Percentiles rank a stretch among this genome's conserved stretches.
Evolutionary conservation across 345 rosid species (phyloP).

Genomic region (Laguncularia racemosa): DNA sequence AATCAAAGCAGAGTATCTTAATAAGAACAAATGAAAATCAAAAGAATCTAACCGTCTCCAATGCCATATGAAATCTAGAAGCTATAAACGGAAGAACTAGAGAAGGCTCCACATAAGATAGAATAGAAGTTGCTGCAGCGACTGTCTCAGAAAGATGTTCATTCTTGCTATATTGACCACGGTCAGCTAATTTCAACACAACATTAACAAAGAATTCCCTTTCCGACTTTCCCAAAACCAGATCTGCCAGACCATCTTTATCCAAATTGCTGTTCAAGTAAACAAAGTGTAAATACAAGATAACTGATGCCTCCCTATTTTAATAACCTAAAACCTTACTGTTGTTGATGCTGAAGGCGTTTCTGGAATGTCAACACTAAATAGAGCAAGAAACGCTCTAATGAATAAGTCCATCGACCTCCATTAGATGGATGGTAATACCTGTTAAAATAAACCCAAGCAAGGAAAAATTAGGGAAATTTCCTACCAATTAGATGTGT

Average conservation of each 20-base stretch:
- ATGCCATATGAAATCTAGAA: constrained; percentile 89
- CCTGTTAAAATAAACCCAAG: constrained; percentile 28
- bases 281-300: constrained; percentile 20
- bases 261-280: constrained; percentile 43
- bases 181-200: constrained; percentile 79
- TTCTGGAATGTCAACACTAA: constrained; percentile 82
- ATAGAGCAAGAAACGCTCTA: constrained; percentile 77
- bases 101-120: constrained; percentile 93
- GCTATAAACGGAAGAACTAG: constrained; percentile 93
- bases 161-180: constrained; percentile 98
- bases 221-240: constrained; percentile 58
- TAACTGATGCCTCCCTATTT: constrained; percentile 10
- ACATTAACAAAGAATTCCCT: constrained; percentile 65
- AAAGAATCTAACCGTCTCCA: constrained; percentile 86
- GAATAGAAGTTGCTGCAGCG: constrained; percentile 87
- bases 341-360: constrained; percentile 81
- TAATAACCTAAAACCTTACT: constrained; percentile 39
- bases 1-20: constrained; percentile 1
- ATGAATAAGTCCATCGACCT: constrained; percentile 97
- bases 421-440: constrained; percentile 99
- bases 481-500: neutral
- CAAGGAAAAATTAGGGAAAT: too few relatives aligned
- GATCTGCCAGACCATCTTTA: constrained; percentile 22
- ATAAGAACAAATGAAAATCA: neutral
- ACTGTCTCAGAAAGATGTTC: constrained; percentile 98